Base-by-base conservation (phyloP, 73 alveolate species). In the Paramecium pentaurelia region DNA sequence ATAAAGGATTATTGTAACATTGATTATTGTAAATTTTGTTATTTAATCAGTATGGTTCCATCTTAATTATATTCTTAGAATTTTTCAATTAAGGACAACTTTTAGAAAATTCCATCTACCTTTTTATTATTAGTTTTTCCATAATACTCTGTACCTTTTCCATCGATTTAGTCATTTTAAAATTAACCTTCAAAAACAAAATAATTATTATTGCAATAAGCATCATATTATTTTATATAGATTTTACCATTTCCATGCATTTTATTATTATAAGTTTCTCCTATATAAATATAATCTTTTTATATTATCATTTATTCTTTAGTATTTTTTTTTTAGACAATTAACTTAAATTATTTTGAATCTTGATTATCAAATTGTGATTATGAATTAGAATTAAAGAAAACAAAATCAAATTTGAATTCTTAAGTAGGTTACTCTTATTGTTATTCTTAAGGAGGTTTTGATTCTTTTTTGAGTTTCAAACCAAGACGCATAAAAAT, bases 161-260 rank as follows among this genome's bases (percentile, higher is more conserved):
- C 91, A 20, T 80, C 25, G 11, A 80, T 44, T 80, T 40, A n/a
- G 45, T 80, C 54, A 45, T 80, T 80, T 64, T 49, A 22, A 80
- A 80, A 80, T 80, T 40, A 2, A 6, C 91, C 91, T 36, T 80
- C 77, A 45, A 6, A 80, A 3, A 80, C 77, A 80, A 80, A 80
- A 36, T 49, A 80, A 25, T 36, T 47, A 3, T 34, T 44, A 45
- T 80, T 80, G 75, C 44, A 80, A 49, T 80, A 28, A 0, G 91
- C 91, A 80, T 80, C 91, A 80, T 44, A 42, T 40, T 40, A n/a
- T 47, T 80, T 34, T 3, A 80, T 80, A 80, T 45, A 80, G 22
- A 80, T 80, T 49, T 80, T 80, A 22, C 91, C 91, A 27, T 27
- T 40, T 80, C 91, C 91, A 27, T 80, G 58, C 88, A 75, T 75